Percentiles rank a stretch among this genome's conserved stretches.
These are phyloP conservation scores for Agrocybe praecox DNA, from an alignment of 768 basidiomycete species.

Conservation along the genomic window DNA sequence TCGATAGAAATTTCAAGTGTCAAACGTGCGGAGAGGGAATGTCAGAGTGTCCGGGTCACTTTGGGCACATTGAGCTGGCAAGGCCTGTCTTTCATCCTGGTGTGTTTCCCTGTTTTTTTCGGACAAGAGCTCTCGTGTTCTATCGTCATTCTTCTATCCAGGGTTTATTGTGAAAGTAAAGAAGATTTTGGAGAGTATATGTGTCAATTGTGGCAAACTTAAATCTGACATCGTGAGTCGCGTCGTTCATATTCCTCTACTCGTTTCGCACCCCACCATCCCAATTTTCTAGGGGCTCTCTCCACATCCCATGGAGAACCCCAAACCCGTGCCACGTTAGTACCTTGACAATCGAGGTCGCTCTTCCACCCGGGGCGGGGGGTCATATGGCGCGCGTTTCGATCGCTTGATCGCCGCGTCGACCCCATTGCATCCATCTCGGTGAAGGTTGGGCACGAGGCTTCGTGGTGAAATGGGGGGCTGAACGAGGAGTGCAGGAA, in stretches of 20 bases:
- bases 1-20: slow-evolving; percentile 97
- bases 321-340: slow-evolving; percentile 86
- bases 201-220: slow-evolving; percentile 97
- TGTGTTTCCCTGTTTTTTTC: slow-evolving; percentile 37
- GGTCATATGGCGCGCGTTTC: slow-evolving; percentile 73
- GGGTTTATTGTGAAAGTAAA: slow-evolving; percentile 99
- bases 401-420: slow-evolving; percentile 93
- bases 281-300: slow-evolving; percentile 99
- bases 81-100: slow-evolving; percentile 97
- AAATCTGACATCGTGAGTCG: slow-evolving; percentile 97
- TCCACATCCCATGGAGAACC: slow-evolving; percentile 89
- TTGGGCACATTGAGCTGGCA: slow-evolving; percentile 97
- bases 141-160: slow-evolving; percentile 8
- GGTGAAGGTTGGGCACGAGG: slow-evolving; percentile 84
- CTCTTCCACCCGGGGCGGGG: slow-evolving; percentile 80
- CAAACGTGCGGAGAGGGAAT: slow-evolving; percentile 99
- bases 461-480: slow-evolving; percentile 96
- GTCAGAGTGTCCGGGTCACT: slow-evolving; percentile 99
- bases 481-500: slow-evolving; percentile 93
- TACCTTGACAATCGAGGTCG: slow-evolving; percentile 79
- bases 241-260: slow-evolving; percentile 71
- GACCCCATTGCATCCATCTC: slow-evolving; percentile 63
- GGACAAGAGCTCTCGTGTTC: not conserved
- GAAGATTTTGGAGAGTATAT: slow-evolving; percentile 98
- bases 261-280: slow-evolving; percentile 95